phyloP scores from a whole-genome alignment of 2,329 filamentous ascomycete genomes.

The Pseudophaeomoniella oleicola region DNA sequence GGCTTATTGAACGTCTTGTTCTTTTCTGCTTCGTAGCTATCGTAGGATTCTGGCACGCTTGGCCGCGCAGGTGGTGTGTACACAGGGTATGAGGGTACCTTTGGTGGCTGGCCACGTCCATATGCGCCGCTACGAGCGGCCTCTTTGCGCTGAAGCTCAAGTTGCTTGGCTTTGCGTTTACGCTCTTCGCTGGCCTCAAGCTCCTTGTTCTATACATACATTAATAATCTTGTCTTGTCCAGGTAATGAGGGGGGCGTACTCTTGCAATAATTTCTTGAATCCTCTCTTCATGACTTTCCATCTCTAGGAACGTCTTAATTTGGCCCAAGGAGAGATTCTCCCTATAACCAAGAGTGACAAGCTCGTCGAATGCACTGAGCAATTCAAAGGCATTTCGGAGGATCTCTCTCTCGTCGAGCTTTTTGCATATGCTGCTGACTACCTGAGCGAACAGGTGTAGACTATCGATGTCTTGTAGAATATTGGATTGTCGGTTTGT shows the following conservation, averaged over 20 bases:
- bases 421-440: conserved; percentile 94
- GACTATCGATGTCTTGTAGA: conserved; percentile 94
- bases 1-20: conserved; percentile 72
- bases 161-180: conserved; percentile 95
- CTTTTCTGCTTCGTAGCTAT: conserved; percentile 93
- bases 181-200: conserved; percentile 95
- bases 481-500: conserved; percentile 99
- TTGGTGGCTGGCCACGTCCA: conserved; percentile 46
- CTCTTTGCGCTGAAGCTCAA: conserved; percentile 98
- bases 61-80: conserved; percentile 71
- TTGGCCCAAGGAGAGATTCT: conserved; percentile 90
- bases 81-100: conserved; percentile 71
- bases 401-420: conserved; percentile 86
- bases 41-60: conserved; percentile 61
- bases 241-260: conserved; percentile 32
- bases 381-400: conserved; percentile 89
- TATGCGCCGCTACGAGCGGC: conserved; percentile 54
- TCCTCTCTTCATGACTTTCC: conserved; percentile 97
- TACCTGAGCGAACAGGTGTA: conserved; percentile 95
- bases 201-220: conserved; percentile 68
- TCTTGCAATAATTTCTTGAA: conserved; percentile 92
- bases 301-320: conserved; percentile 99
- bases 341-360: conserved; percentile 85
- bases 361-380: conserved; percentile 95
- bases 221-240: conserved; percentile 15